These are phyloP conservation scores for Colletotrichum chrysophilum DNA, from an alignment of 2,329 filamentous ascomycete species.

Conservation along the genomic window DNA sequence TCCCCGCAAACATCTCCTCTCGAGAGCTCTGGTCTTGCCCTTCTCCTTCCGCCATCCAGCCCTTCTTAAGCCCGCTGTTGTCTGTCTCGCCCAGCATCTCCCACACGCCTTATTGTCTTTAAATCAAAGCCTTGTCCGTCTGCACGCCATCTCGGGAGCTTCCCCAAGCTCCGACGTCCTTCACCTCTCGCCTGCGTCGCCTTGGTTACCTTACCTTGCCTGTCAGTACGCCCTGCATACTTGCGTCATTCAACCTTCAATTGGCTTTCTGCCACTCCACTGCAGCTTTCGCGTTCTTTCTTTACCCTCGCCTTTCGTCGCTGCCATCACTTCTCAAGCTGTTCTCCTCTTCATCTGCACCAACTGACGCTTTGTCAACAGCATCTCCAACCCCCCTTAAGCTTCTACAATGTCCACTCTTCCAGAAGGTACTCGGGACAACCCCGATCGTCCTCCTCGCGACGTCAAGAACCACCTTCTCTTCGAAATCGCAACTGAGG, in stretches of 20 bases:
- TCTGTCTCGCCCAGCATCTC: constrained; percentile 1
- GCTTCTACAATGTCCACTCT: constrained; percentile 4
- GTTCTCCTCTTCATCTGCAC: not conserved
- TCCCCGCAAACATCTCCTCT: constrained; percentile 18
- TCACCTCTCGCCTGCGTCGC: constrained; percentile 4
- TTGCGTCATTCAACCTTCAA: constrained; percentile 19
- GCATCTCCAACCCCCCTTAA: not conserved
- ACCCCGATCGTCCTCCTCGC: constrained; percentile 38
- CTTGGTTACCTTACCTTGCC: constrained; percentile 9
- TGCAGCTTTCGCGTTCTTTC: not conserved
- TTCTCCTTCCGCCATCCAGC: not conserved
- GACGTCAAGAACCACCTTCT: constrained; percentile 96
- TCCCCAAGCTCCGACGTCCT: constrained; percentile 10
- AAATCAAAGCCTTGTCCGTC: constrained; percentile 16
- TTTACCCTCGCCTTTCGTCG: not conserved
- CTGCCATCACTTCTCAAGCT: not conserved
- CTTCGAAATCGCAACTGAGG: constrained; percentile 96
- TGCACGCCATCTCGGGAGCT: constrained; percentile 11
- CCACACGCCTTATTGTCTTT: constrained; percentile 10
- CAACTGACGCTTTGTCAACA: not conserved
- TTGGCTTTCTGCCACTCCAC: not conserved
- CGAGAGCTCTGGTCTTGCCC: not conserved
- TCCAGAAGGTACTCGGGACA: constrained; percentile 15
- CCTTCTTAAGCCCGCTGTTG: not conserved
- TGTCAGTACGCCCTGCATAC: constrained; percentile 9